Base-by-base conservation (phyloP, 768 basidiomycete species). In the Paxillus rubicundulus region DNA sequence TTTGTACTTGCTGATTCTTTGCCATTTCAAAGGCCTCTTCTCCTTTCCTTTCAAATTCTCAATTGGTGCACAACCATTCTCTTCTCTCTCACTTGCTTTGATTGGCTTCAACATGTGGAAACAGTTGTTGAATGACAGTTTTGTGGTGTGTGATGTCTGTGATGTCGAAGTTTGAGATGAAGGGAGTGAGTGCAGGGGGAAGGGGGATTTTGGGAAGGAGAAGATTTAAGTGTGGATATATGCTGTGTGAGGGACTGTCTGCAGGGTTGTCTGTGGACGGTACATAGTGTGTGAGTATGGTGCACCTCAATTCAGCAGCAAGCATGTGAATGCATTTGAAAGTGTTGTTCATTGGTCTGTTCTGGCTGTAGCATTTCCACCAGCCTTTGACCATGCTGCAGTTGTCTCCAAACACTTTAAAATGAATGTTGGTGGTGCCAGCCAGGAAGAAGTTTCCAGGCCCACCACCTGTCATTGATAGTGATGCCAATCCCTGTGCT, bases 351-450 rank as follows among this genome's bases (percentile, higher is more conserved):
- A 55, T 56, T 2, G n/a, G 51, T 33, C 0, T 8, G 46, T 68
- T 73, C 0, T 55, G 24, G 46, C 72, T 73, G 3, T 63, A 41
- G 0, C 69, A 65, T 5, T 66, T 73, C 63, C 64, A 62, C 71
- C 73, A 74, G 0, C 70, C 72, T 41, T 71, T 64, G 14, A 76
- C 64, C 16, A 75, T 66, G 0, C 73, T 73, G 5, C 49, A 20
- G 58, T 75, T 70, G 47, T 70, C 63, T 0, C 67, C 57, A 13
- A 39, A 57, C 9, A 42, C 56, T 9, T 34, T 49, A 18, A 53
- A 48, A 24, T 38, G 16, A 49, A 10, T 28, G 16, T 39, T 32
- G 16, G n/a, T n/a, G n/a, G n/a, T n/a, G n/a, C n/a, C n/a, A n/a
- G n/a, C n/a, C n/a, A n/a, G n/a, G n/a, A n/a, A n/a, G n/a, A n/a